Conservation (phyloP, 257 asterid genomes). For the Vinca minor region DNA sequence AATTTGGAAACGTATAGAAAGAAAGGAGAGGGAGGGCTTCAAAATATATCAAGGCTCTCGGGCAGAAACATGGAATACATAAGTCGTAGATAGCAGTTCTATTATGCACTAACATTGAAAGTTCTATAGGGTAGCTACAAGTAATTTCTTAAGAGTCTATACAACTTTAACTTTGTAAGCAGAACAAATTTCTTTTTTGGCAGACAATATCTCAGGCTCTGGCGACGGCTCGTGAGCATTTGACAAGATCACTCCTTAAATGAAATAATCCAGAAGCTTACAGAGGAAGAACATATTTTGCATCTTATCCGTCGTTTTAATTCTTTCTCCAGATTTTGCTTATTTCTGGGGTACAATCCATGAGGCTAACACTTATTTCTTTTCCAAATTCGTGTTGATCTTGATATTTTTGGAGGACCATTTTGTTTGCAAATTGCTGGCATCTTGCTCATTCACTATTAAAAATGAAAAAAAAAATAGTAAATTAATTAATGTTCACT, state of each 20-base stretch:
- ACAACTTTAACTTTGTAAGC: too few relatives aligned
- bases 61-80: neutral
- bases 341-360: neutral
- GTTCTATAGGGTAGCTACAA: neutral
- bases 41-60: too few relatives aligned
- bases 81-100: neutral
- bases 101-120: neutral
- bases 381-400: neutral
- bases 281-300: conserved; percentile 4
- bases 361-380: neutral
- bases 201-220: conserved; percentile 74
- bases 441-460: neutral
- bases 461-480: neutral
- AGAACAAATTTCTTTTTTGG: too few relatives aligned
- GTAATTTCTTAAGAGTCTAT: too few relatives aligned
- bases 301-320: neutral
- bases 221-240: conserved; percentile 76
- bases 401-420: neutral
- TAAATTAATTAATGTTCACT: neutral
- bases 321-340: conserved; percentile 7
- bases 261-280: conserved; percentile 20
- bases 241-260: conserved; percentile 64
- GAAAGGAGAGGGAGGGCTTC: too few relatives aligned
- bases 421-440: neutral
- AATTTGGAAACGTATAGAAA: neutral